Base-by-base conservation (phyloP, 768 basidiomycete genomes). In the Baorangia bicolor region DNA sequence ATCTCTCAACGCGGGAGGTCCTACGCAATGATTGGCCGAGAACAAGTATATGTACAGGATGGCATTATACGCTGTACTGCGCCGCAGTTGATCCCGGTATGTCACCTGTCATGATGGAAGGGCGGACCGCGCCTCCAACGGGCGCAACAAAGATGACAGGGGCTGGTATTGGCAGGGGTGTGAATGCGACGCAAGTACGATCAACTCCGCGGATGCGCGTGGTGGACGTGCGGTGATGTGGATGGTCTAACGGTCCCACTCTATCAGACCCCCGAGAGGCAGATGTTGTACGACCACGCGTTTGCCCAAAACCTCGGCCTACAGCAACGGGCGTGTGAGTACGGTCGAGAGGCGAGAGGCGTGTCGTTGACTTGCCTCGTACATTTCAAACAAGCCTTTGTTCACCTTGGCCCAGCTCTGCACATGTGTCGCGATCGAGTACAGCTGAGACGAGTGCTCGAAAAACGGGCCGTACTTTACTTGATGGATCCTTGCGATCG, bases 201-300 rank as follows among this genome's bases (percentile, higher is more conserved):
- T 33, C 49, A 67, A 52, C 50, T 58, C 65, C 66, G 58, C 64
- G 67, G 61, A 53, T 41, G 21, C n/a, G 35, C 45, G 23, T 42
- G 51, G 44, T 25, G 8, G 41, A 30, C 42, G 40, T 23, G 41
- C n/a, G 34, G 63, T 49, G 33, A 49, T 31, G 28, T 35, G 21
- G 41, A 33, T 21, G 30, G 30, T 38, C 51, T 61, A 67, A 28
- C 42, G 45, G 56, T 75, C 77, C 91, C 91, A 92, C 64, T 84
- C 82, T 51, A 95, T 73, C 25, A 93, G 64, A 1, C 92, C 90
- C 20, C 94, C 94, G 23, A 97, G 78, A 9, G 90, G 88, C 46
- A 98, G 76, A 68, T 97, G 94, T 69, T 98, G 95, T 4, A 98
- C 92, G 5, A 98, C 96, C n/a, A 98, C 95, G 16, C 91, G 82